Percentiles rank a stretch among this genome's conserved stretches.
Evolutionary conservation across 139 green algal genomes (phyloP).

Genomic region (Chlorella ohadii): DNA sequence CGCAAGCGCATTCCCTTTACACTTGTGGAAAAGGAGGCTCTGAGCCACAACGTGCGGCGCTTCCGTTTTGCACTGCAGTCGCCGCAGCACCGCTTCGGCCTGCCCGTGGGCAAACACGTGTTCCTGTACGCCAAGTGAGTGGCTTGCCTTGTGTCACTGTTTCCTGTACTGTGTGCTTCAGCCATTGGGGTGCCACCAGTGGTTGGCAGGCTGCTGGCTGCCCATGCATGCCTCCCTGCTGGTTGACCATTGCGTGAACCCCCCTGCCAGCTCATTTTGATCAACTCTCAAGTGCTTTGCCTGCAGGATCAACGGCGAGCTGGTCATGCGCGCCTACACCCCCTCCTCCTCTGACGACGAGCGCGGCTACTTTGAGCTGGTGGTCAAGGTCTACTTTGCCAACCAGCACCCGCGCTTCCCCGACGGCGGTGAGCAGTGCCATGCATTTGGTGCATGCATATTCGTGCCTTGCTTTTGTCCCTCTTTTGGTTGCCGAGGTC

Average conservation of each 20-base stretch:
- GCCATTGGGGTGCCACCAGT: no score
- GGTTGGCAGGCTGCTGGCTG: no score
- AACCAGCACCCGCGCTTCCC: slow-evolving; percentile 92
- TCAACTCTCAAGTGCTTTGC: no score
- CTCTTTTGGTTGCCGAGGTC: no score
- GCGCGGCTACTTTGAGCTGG: slow-evolving; percentile 93
- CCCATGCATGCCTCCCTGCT: no score
- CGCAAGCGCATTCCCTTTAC: slow-evolving; percentile 82
- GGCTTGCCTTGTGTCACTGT: neutral
- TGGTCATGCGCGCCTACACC: slow-evolving; percentile 97
- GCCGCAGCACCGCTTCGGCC: slow-evolving; percentile 86
- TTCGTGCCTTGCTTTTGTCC: no score
- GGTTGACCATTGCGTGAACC: no score
- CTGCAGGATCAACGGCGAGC: slow-evolving; percentile 79
- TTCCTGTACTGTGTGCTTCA: no score
- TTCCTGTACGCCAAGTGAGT: slow-evolving; percentile 85
- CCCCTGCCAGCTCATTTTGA: no score
- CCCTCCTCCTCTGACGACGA: slow-evolving; percentile 87
- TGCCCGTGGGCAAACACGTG: slow-evolving; percentile 96
- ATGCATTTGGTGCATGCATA: no score
- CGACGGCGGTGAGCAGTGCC: slow-evolving; percentile 81
- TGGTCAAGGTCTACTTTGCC: slow-evolving; percentile 93
- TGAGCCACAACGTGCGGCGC: slow-evolving; percentile 87
- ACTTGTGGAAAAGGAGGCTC: slow-evolving; percentile 80
- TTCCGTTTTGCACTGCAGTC: slow-evolving; percentile 95